Percentiles rank a stretch among this genome's conserved stretches.
Conservation (phyloP, 371 early-diverging fungal species). For the Mortierella sp. region DNA sequence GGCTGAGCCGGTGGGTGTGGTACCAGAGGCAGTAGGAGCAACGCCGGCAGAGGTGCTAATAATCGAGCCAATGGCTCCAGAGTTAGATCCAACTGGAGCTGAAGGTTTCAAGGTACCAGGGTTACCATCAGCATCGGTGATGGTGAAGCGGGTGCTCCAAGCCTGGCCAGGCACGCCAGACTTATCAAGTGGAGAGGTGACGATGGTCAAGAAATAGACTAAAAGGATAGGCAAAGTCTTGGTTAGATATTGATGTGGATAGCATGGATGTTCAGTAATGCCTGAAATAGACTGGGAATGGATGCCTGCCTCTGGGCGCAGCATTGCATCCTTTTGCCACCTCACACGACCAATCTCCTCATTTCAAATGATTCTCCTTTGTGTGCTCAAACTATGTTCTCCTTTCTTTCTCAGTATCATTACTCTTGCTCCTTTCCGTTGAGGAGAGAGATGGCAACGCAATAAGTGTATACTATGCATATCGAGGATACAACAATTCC, state of each 20-base stretch:
- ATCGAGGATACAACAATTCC: constrained; percentile 19
- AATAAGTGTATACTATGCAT: constrained; percentile 2
- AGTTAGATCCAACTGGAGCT: constrained; percentile 23
- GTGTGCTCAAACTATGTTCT: neutral
- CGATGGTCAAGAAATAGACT: constrained; percentile 53
- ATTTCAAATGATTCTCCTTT: neutral
- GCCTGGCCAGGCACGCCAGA: constrained; percentile 7
- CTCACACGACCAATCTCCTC: constrained; percentile 15
- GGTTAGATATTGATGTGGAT: neutral
- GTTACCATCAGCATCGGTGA: constrained; percentile 37
- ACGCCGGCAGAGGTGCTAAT: constrained; percentile 7
- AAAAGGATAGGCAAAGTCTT: neutral
- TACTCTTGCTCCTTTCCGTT: neutral
- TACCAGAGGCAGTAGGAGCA: neutral
- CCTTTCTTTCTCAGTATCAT: constrained; percentile 2
- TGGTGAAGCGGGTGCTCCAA: constrained; percentile 53
- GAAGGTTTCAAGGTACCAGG: constrained; percentile 33
- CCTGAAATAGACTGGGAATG: neutral
- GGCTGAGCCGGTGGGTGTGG: neutral
- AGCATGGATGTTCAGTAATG: neutral
- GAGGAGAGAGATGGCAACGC: constrained; percentile 4
- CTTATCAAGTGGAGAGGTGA: neutral
- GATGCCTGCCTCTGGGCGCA: neutral
- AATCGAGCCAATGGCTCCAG: constrained; percentile 36
- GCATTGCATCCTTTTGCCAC: neutral